Evolutionary conservation across 2,329 filamentous ascomycete species (phyloP).

Genomic region (Epicoccum nigrum): DNA sequence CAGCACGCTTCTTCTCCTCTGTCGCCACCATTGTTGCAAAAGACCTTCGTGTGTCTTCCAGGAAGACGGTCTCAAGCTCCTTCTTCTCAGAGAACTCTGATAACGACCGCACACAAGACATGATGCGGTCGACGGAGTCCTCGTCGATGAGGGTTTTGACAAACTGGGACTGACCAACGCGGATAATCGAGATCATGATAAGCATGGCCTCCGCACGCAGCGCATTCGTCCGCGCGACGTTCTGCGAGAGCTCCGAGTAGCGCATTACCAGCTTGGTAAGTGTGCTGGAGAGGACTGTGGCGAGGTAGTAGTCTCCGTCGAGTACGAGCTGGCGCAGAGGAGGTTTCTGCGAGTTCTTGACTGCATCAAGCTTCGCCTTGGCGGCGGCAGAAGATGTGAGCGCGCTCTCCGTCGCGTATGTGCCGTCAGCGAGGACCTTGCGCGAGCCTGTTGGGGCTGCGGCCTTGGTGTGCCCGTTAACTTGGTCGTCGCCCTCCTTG

Average conservation of each 20-base stretch:
- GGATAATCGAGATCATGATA: conserved; percentile 99
- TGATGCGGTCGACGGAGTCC: conserved; percentile 97
- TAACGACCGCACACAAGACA: conserved; percentile 93
- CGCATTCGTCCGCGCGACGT: conserved; percentile 86
- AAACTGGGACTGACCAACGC: conserved; percentile 97
- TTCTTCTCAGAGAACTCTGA: conserved; percentile 89
- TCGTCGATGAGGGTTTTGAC: conserved; percentile 97
- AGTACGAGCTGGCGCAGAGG: conserved; percentile 89
- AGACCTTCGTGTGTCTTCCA: conserved; percentile 92
- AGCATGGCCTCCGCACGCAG: conserved; percentile 97
- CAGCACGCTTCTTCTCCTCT: conserved; percentile 97
- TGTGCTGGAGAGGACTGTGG: conserved; percentile 92
- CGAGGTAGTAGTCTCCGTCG: conserved; percentile 95
- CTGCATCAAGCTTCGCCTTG: conserved; percentile 89
- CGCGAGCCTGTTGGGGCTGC: conserved; percentile 81
- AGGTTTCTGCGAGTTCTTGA: conserved; percentile 96
- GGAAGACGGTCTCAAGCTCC: conserved; percentile 88
- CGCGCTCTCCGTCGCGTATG: conserved; percentile 95
- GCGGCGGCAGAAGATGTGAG: conserved; percentile 90
- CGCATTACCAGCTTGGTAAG: conserved; percentile 98
- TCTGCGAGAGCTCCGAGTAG: conserved; percentile 88
- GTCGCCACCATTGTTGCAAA: conserved; percentile 97
- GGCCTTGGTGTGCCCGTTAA: conserved; percentile 78
- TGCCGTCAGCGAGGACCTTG: conserved; percentile 93
- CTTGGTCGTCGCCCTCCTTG: conserved; percentile 69